Evolutionary conservation across 2,329 filamentous ascomycete genomes (phyloP).

Genomic region (Chrysosporium keratinophilum): DNA sequence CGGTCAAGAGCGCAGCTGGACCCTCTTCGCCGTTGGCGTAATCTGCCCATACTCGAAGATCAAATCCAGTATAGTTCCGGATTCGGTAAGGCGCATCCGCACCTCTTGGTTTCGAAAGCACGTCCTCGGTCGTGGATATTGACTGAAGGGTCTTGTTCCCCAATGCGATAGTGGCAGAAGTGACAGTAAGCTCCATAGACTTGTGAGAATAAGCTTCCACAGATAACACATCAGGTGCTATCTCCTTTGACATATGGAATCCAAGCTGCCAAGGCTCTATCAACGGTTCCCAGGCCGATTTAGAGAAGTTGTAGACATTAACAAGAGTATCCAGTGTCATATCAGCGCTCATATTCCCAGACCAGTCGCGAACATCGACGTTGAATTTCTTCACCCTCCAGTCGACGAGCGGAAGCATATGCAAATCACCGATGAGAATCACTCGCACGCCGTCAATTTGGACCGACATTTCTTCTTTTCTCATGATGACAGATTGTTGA

Average conservation of each 20-base stretch:
- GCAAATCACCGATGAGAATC: constrained; percentile 87
- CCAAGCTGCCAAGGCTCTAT: constrained; percentile 96
- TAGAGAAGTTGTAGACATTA: constrained; percentile 98
- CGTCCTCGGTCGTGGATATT: constrained; percentile 75
- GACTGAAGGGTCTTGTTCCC: constrained; percentile 90
- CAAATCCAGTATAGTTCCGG: constrained; percentile 91
- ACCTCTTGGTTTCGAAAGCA: constrained; percentile 83
- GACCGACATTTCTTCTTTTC: constrained; percentile 72
- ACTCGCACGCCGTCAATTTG: constrained; percentile 80
- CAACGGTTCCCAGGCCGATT: constrained; percentile 94
- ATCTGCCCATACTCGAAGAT: constrained; percentile 72
- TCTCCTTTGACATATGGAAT: constrained; percentile 72
- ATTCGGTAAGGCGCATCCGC: constrained; percentile 88
- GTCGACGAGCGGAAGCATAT: constrained; percentile 91
- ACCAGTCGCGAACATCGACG: constrained; percentile 81
- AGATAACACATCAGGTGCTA: constrained; percentile 63
- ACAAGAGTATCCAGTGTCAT: constrained; percentile 86
- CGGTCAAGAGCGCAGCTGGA: constrained; percentile 63
- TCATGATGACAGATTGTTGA: constrained; percentile 45
- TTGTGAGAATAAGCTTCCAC: constrained; percentile 83
- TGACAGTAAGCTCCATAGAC: constrained; percentile 81
- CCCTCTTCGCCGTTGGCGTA: constrained; percentile 57
- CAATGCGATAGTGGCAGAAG: constrained; percentile 84
- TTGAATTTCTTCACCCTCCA: constrained; percentile 86
- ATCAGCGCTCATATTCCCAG: constrained; percentile 72